Evolutionary conservation across 805 yeast genomes (phyloP).

Genomic region (Torulaspora microellipsoides): DNA sequence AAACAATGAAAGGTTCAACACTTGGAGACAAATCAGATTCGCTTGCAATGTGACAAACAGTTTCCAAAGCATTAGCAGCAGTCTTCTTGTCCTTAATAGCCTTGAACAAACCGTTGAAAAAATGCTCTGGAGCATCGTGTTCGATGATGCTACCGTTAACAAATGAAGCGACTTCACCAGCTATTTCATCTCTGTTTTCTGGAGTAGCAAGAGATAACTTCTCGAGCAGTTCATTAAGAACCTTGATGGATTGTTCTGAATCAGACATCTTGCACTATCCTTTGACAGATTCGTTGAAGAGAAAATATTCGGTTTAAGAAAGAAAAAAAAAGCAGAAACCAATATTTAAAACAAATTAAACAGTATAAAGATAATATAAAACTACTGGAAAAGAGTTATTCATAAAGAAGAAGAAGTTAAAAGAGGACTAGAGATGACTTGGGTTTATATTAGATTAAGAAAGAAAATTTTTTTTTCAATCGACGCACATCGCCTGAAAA

Average conservation of each 20-base stretch:
- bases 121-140: conserved; percentile 92
- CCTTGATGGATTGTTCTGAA: conserved; percentile 53
- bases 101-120: conserved; percentile 71
- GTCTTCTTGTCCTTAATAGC: conserved; percentile 80
- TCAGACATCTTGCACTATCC: conserved; percentile 39
- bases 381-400: neutral
- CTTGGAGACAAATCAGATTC: conserved; percentile 77
- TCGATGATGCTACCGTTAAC: conserved; percentile 96
- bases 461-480: conserved; percentile 12
- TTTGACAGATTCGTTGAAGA: conserved; percentile 9
- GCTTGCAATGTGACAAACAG: conserved; percentile 80
- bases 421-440: conserved; percentile 10
- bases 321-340: conserved; percentile 5
- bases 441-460: conserved; percentile 10
- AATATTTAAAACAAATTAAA: conserved; percentile 2
- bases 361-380: conserved; percentile 1
- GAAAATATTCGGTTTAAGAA: conserved; percentile 9
- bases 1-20: conserved; percentile 93
- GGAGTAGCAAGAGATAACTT: conserved; percentile 84
- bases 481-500: conserved; percentile 8
- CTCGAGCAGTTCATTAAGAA: conserved; percentile 88
- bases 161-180: conserved; percentile 85
- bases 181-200: conserved; percentile 80
- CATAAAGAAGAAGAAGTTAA: neutral
- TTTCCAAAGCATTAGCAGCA: conserved; percentile 76